Conservation (phyloP, 805 yeast species). For the Metschnikowia colocasiae region DNA sequence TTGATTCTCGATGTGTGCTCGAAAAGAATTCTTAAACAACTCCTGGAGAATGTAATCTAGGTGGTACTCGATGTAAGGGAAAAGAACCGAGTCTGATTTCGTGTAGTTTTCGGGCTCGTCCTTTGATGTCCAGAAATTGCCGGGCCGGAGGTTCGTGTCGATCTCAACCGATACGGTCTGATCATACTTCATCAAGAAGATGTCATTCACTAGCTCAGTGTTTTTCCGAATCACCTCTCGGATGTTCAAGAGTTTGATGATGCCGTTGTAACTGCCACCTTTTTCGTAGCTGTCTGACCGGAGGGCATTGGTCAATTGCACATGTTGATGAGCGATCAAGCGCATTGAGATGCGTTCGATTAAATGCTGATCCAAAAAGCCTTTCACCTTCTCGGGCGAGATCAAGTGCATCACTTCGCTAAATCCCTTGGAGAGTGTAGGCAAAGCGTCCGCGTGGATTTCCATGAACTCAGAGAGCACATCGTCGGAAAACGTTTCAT, state of each 20-base stretch:
- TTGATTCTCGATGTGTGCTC: slow-evolving; percentile 79
- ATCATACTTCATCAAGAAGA: slow-evolving; percentile 81
- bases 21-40: slow-evolving; percentile 76
- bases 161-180: slow-evolving; percentile 59
- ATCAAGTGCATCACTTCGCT: slow-evolving; percentile 54
- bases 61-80: slow-evolving; percentile 86
- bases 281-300: slow-evolving; percentile 43
- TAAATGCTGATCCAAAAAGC: slow-evolving; percentile 71
- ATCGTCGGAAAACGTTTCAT: slow-evolving; percentile 44
- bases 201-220: slow-evolving; percentile 74
- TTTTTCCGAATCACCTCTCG: slow-evolving; percentile 60
- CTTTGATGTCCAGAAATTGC: slow-evolving; percentile 27
- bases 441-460: slow-evolving; percentile 80
- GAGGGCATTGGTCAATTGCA: slow-evolving; percentile 50
- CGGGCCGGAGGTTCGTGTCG: slow-evolving; percentile 37
- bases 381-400: slow-evolving; percentile 48
- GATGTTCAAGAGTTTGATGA: slow-evolving; percentile 65
- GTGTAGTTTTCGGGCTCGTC: slow-evolving; percentile 39
- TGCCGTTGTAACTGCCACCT: slow-evolving; percentile 52
- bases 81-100: slow-evolving; percentile 49
- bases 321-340: slow-evolving; percentile 80
- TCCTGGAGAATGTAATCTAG: slow-evolving; percentile 86
- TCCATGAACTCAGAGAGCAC: slow-evolving; percentile 60
- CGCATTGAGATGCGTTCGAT: slow-evolving; percentile 85
- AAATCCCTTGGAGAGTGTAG: slow-evolving; percentile 79